phyloP scores from a whole-genome alignment of 1,284 basidiomycete species.

The Boletus mariae region DNA sequence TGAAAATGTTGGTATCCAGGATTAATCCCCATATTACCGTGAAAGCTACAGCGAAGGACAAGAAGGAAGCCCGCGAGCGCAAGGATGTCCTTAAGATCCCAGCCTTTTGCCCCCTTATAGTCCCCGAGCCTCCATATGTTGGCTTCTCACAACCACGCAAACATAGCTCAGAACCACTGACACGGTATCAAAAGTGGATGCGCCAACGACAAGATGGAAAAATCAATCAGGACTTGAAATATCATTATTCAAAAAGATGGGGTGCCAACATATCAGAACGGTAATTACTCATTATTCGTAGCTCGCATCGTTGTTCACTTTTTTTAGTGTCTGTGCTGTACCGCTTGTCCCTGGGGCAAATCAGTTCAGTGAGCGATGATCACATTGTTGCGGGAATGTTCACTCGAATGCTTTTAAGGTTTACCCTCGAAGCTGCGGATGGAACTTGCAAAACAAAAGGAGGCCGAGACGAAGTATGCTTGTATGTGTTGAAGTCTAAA shows the following conservation, averaged over 20 bases:
- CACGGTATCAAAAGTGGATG: slow-evolving; percentile 55
- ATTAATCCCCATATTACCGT: slow-evolving; percentile 45
- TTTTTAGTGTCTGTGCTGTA: slow-evolving; percentile 43
- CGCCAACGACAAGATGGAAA: slow-evolving; percentile 33
- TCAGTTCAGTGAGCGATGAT: slow-evolving; percentile 38
- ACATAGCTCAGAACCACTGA: slow-evolving; percentile 49
- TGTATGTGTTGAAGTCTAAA: slow-evolving; percentile 15
- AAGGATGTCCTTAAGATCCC: slow-evolving; percentile 38
- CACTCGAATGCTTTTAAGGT: slow-evolving; percentile 30
- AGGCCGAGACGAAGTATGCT: slow-evolving; percentile 23
- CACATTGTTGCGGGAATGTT: background rate
- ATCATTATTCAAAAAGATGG: slow-evolving; percentile 52
- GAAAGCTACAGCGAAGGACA: slow-evolving; percentile 32
- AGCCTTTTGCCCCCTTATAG: slow-evolving; percentile 39
- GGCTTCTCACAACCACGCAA: slow-evolving; percentile 45
- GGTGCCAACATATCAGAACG: slow-evolving; percentile 44
- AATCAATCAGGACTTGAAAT: slow-evolving; percentile 29
- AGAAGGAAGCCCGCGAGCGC: slow-evolving; percentile 32
- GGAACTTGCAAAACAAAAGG: slow-evolving; percentile 26
- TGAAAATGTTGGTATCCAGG: slow-evolving; percentile 36
- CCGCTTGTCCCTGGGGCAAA: slow-evolving; percentile 46
- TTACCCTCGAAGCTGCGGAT: slow-evolving; percentile 40
- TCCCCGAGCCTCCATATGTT: slow-evolving; percentile 23
- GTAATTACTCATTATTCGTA: slow-evolving; percentile 34
- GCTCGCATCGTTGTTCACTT: slow-evolving; percentile 1